Evolutionary conservation across 352 stramenopile genomes (phyloP), one percentile per base, ranked within the genome.

Genomic region (Pythium sukuiense): DNA sequence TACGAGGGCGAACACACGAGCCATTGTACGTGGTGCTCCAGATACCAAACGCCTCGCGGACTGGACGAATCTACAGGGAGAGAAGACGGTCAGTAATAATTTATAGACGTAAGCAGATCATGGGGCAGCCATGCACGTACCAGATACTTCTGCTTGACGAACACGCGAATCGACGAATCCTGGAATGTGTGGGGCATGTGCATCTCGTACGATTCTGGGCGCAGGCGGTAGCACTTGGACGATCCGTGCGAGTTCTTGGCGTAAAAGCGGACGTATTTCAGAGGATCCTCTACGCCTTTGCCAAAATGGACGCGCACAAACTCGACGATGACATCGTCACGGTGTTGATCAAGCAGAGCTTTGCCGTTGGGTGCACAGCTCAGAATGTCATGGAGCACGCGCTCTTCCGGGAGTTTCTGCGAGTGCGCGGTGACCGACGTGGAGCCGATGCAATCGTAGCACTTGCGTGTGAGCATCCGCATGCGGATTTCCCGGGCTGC

Each of bases 401-500:
- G 81, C 0, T 81, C 71, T 39, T 88, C 73, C 3, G 73, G 72
- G 54, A 85, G 83, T 3, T 67, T 64, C 7, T 63, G 54, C 0
- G 75, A 93, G 48, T 87, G 76, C 0, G 61, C 35, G 5, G 82
- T 89, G 20, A 88, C 57, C 14, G 68, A 67, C 0, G 85, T 92
- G 37, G 87, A 88, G 18, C 88, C 90, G 39, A 91, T 73, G 41
- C 71, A 96, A 45, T 82, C 74, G 74, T 97, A 96, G 56, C 91
- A 85, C 14, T 87, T 76, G 45, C 91, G 88, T 1, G 71, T 78
- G 26, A 79, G 74, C 43, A 96, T 87, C 3, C 83, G 74, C 49
- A 80, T 73, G 13, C 95, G 65, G 24, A 96, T 74, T 4, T 62
- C 54, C 37, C 78, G 77, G 1, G 87, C 82, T 26, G 80, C 69